Evolutionary conservation across 2,329 filamentous ascomycete genomes (phyloP).

Genomic region (Mariannaea elegans): DNA sequence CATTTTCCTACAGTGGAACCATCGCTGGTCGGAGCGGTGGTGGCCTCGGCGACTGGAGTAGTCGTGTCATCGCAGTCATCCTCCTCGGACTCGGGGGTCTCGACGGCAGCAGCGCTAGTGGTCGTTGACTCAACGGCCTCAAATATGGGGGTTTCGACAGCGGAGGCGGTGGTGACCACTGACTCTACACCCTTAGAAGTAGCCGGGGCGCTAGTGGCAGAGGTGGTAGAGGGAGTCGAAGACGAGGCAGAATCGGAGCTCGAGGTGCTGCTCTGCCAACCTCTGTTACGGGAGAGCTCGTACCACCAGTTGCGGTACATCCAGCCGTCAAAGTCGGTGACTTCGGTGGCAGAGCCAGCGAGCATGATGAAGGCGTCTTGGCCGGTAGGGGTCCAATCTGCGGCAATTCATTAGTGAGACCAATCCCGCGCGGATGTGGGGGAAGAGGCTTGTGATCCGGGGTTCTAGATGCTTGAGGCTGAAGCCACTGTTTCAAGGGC

Average conservation of each 20-base stretch:
- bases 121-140: neutral
- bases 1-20: slow-evolving; percentile 14
- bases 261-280: slow-evolving; percentile 35
- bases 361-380: slow-evolving; percentile 55
- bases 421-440: too few species aligned
- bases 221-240: neutral
- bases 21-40: neutral
- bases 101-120: neutral
- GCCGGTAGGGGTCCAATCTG: slow-evolving; percentile 54
- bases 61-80: too few species aligned
- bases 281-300: slow-evolving; percentile 42
- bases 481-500: too few species aligned
- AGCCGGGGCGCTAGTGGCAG: neutral
- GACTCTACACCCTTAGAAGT: neutral
- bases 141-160: neutral
- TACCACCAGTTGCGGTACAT: slow-evolving; percentile 59
- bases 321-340: slow-evolving; percentile 60
- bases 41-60: neutral
- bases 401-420: neutral
- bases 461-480: too few species aligned
- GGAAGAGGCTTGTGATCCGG: too few species aligned
- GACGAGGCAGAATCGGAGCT: slow-evolving; percentile 6
- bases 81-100: neutral
- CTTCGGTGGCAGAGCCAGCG: slow-evolving; percentile 50
- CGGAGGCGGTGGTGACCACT: neutral